These are phyloP conservation scores for Nothophytophthora sp. DNA, from an alignment of 352 stramenopile species.

Conservation along the genomic window DNA sequence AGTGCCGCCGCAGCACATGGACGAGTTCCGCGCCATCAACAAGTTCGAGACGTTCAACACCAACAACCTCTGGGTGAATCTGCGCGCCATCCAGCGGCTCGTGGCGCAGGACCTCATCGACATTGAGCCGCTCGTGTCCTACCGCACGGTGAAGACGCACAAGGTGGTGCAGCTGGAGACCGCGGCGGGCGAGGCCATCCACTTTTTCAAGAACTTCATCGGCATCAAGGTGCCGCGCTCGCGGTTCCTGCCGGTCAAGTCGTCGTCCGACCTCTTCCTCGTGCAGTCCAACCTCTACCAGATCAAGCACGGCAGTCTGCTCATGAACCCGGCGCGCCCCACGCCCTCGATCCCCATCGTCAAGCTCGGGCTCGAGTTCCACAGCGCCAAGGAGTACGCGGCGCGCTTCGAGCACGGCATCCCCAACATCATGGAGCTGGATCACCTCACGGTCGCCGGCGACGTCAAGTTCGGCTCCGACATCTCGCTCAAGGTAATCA, in stretches of 20 bases:
- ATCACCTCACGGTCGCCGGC: slow-evolving; percentile 92
- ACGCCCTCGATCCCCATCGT: slow-evolving; percentile 91
- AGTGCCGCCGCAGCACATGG: slow-evolving; percentile 95
- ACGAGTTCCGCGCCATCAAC: slow-evolving; percentile 93
- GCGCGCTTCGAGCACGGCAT: slow-evolving; percentile 88
- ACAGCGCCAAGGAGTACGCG: slow-evolving; percentile 87
- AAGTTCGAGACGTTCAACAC: slow-evolving; percentile 99
- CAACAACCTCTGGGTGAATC: slow-evolving; percentile 99
- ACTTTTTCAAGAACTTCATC: slow-evolving; percentile 98
- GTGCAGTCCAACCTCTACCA: slow-evolving; percentile 94
- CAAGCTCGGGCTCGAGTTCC: slow-evolving; percentile 93
- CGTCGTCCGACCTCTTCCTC: slow-evolving; percentile 97
- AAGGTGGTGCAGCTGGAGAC: slow-evolving; percentile 95
- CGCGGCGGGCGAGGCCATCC: slow-evolving; percentile 97
- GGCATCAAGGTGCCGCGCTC: slow-evolving; percentile 96
- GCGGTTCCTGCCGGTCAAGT: slow-evolving; percentile 99
- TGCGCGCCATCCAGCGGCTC: slow-evolving; percentile 97
- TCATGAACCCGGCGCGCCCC: slow-evolving; percentile 85
- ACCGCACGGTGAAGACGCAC: slow-evolving; percentile 96
- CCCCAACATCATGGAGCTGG: slow-evolving; percentile 93
- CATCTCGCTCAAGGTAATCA: slow-evolving; percentile 87
- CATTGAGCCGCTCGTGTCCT: slow-evolving; percentile 94
- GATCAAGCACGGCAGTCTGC: slow-evolving; percentile 91
- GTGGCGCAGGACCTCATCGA: slow-evolving; percentile 98
- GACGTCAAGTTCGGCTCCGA: slow-evolving; percentile 94